These are phyloP conservation scores for Solanum habrochaites DNA, from an alignment of 257 asterid genomes.

Conservation along the genomic window DNA sequence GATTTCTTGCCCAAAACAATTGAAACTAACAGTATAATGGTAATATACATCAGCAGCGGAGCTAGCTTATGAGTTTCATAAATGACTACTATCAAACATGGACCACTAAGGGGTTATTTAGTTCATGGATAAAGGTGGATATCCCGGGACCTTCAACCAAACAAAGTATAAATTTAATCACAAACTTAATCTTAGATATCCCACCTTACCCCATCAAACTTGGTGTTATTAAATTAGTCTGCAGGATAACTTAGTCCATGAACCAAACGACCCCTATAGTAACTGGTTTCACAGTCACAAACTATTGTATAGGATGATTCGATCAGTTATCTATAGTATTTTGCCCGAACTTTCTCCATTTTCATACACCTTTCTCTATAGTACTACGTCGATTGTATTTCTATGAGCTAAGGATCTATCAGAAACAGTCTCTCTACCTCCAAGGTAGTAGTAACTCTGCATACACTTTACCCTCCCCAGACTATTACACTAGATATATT, in stretches of 20 bases:
- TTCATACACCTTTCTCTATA: background rate
- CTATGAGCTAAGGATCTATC: background rate
- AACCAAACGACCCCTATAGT: background rate
- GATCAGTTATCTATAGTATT: background rate
- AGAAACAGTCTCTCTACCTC: background rate
- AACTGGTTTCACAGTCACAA: background rate
- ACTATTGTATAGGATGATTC: background rate
- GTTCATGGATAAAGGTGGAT: background rate
- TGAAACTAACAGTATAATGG: background rate
- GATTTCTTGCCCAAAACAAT: background rate
- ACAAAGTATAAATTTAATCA: background rate
- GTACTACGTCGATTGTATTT: fast-evolving
- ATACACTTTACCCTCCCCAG: too few relatives aligned
- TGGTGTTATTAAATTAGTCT: background rate
- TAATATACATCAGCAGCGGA: background rate
- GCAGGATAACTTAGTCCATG: background rate
- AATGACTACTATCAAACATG: background rate
- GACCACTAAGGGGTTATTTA: background rate
- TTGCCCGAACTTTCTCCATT: background rate
- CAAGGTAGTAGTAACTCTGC: too few relatives aligned
- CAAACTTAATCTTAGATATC: background rate
- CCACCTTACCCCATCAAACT: background rate
- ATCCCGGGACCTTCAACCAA: background rate
- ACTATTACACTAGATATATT: background rate
- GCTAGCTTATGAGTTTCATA: background rate